Base-by-base conservation (phyloP, 164 flowering plant species). In the Vitis riparia region DNA sequence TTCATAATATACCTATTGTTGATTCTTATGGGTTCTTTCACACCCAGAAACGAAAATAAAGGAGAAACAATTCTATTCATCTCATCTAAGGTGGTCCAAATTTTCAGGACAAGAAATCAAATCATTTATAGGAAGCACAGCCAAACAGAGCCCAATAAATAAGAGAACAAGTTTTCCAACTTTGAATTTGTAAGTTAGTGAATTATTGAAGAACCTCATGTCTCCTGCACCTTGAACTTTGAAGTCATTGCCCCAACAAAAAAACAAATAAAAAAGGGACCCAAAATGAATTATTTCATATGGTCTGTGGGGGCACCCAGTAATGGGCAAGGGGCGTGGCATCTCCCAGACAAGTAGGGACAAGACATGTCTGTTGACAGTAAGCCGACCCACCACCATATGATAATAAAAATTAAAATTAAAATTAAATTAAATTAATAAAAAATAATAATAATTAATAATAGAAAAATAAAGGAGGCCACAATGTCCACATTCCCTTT, bases 281-380 rank as follows among this genome's bases (percentile, higher is more conserved):
- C 64, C 62, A 58, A 37, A 57, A 15, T 73, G 77, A 70, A 70
- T 70, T 66, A 73, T 73, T 62, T 67, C 69, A 70, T 69, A 52
- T 70, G 73, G 68, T 23, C 12, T 8, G 59, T 65, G 65, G 69
- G 71, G 7, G 61, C 77, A 37, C 60, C 6, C 50, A 47, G 9
- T 47, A 30, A 68, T 68, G 68, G 67, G 63, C 27, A 14, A 32
- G 2, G 68, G 53, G 48, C 27, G 53, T 66, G 72, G 75, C 73
- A 72, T 75, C 73, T 70, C 66, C 3, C 49, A 55, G 79, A 76
- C 79, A 76, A 19, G 81, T 71, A 65, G 81, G 79, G 67, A 60
- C 78, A 64, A 2, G 23, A 32, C 17, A 68, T 74, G 77, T 71
- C 74, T 68, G 8, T 59, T 53, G 67, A 59, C 68, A 53, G 70